Evolutionary conservation across 495 filamentous ascomycete species (phyloP).

Genomic region (Xeromyces bisporus): DNA sequence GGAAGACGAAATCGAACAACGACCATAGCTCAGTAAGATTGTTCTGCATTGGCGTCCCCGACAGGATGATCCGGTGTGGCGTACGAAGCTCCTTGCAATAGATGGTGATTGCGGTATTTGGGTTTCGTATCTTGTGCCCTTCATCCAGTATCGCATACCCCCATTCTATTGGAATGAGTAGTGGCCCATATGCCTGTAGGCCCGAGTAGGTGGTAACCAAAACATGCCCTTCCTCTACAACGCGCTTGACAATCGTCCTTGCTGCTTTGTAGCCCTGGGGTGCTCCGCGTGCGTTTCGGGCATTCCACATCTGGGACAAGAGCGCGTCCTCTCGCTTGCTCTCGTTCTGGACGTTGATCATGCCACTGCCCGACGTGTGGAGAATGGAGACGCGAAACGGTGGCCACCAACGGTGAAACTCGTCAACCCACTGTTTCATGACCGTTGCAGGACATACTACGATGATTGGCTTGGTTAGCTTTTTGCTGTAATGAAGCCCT

Average conservation of each 20-base stretch:
- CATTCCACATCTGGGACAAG: conserved; percentile 19
- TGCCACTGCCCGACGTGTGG: conserved; percentile 87
- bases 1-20: conserved; percentile 89
- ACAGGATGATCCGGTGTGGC: conserved; percentile 76
- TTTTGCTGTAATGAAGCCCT: conserved; percentile 75
- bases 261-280: conserved; percentile 42
- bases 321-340: conserved; percentile 53
- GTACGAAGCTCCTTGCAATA: conserved; percentile 84
- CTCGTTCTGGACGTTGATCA: conserved; percentile 66
- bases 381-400: conserved; percentile 85
- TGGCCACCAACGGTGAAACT: conserved; percentile 97
- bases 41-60: conserved; percentile 95
- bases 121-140: conserved; percentile 94
- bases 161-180: conserved; percentile 72
- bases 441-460: conserved; percentile 88
- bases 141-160: conserved; percentile 89
- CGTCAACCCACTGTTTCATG: conserved; percentile 92
- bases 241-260: conserved; percentile 62
- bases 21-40: conserved; percentile 95
- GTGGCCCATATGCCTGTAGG: conserved; percentile 65
- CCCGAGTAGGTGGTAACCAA: conserved; percentile 90
- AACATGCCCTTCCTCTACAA: conserved; percentile 77
- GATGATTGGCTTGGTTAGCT: conserved; percentile 65
- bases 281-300: conserved; percentile 18
- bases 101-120: conserved; percentile 79